Percentiles rank a stretch among this genome's conserved stretches.
phyloP scores from a whole-genome alignment of 1,284 basidiomycete species.

The Inonotus hispidus region DNA sequence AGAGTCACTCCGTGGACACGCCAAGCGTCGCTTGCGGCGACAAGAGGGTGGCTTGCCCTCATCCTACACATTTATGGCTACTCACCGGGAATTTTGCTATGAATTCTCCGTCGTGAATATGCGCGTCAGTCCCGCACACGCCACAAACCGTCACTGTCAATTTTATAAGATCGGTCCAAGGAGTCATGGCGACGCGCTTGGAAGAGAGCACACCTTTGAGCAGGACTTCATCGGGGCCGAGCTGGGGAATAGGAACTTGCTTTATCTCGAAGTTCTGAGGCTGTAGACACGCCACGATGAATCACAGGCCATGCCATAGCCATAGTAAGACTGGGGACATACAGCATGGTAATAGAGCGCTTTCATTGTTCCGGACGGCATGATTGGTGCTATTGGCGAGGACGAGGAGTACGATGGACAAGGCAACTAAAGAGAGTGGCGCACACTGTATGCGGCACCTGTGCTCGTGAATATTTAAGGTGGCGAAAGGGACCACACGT shows the following conservation, averaged over 20 bases:
- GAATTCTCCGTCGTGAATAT: conserved; percentile 77
- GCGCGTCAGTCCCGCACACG: conserved; percentile 73
- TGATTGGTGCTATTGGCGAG: conserved; percentile 12
- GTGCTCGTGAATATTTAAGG: background rate
- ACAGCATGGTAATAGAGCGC: conserved; percentile 51
- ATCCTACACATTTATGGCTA: conserved; percentile 8
- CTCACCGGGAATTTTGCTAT: conserved; percentile 68
- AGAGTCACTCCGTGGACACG: background rate
- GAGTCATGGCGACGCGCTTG: background rate
- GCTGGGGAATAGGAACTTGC: conserved; percentile 54
- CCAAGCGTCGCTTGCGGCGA: background rate
- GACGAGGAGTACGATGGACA: background rate
- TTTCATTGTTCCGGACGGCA: conserved; percentile 40
- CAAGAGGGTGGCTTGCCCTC: background rate
- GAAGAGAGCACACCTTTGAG: conserved; percentile 49
- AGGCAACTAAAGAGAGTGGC: background rate
- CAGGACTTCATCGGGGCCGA: conserved; percentile 60
- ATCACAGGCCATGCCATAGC: background rate
- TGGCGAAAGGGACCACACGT: conserved; percentile 5
- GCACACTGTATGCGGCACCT: background rate
- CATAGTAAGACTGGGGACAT: conserved; percentile 7
- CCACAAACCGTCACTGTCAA: conserved; percentile 30
- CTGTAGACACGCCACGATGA: conserved; percentile 30
- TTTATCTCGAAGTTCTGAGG: conserved; percentile 60
- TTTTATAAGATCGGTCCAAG: background rate